phyloP scores from a whole-genome alignment of 768 basidiomycete genomes.

The Mycena belliarum region DNA sequence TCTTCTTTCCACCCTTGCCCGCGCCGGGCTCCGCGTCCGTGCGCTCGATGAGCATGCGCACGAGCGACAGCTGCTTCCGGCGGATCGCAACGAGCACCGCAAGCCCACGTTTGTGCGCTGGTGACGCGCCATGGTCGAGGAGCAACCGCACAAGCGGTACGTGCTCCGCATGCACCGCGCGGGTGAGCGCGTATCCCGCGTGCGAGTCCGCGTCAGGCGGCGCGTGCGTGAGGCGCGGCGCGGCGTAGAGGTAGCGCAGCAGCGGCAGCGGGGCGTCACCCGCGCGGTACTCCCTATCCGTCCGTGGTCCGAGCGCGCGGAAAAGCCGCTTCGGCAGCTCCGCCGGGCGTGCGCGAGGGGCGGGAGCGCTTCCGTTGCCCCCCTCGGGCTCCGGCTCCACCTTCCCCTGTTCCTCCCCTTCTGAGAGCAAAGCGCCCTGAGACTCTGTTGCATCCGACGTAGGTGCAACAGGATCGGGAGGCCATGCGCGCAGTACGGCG shows the following conservation, averaged over 20 bases:
- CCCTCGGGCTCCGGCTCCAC: background rate
- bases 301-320: conserved; percentile 43
- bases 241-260: conserved; percentile 55
- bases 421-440: conserved; percentile 18
- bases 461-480: conserved; percentile 35
- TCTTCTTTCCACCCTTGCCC: conserved; percentile 42
- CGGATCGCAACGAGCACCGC: conserved; percentile 77
- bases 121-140: conserved; percentile 72
- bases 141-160: conserved; percentile 69
- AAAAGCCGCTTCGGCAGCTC: conserved; percentile 73
- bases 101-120: conserved; percentile 57
- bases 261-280: conserved; percentile 63
- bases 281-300: conserved; percentile 40
- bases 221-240: conserved; percentile 38
- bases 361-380: background rate
- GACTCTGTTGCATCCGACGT: conserved; percentile 8
- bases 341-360: conserved; percentile 23
- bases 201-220: conserved; percentile 62
- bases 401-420: background rate
- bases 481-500: conserved; percentile 39
- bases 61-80: conserved; percentile 63
- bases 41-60: conserved; percentile 79
- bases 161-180: conserved; percentile 70
- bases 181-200: conserved; percentile 80
- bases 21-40: conserved; percentile 29